phyloP scores from a whole-genome alignment of 208 protist genomes.

The Borovskyia barvae region DNA sequence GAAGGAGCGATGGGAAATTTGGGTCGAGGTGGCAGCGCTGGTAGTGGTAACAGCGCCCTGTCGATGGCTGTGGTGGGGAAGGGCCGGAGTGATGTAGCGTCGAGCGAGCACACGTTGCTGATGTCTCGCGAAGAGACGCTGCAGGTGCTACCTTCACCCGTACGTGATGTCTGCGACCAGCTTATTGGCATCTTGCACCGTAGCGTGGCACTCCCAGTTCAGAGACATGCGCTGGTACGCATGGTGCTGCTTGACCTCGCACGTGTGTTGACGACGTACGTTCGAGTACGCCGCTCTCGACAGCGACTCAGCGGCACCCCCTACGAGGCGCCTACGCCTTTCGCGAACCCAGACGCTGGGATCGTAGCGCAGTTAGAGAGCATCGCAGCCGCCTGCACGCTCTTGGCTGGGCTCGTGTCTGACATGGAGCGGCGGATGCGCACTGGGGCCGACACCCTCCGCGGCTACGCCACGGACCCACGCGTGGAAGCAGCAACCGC shows the following conservation, averaged over 20 bases:
- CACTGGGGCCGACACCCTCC: conserved; percentile 56
- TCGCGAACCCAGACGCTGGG: too few species aligned
- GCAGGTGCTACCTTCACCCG: conserved; percentile 2
- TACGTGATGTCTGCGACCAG: conserved; percentile 23
- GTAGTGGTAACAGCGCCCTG: background rate
- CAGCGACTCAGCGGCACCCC: background rate
- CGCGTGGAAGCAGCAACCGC: conserved; percentile 21
- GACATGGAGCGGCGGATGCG: conserved; percentile 74
- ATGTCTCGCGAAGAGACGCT: conserved; percentile 6
- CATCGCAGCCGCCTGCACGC: conserved; percentile 37
- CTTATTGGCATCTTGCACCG: conserved; percentile 47
- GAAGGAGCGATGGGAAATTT: background rate
- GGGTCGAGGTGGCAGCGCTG: background rate
- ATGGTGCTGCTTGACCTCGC: conserved; percentile 58
- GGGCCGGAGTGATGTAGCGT: background rate
- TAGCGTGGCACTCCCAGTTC: conserved; percentile 43
- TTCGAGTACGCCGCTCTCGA: conserved; percentile 8
- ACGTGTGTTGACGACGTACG: conserved; percentile 28
- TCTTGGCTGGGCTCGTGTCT: conserved; percentile 56
- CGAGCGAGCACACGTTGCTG: background rate
- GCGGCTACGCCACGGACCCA: conserved; percentile 60
- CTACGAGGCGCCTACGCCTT: background rate
- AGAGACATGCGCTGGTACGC: conserved; percentile 66
- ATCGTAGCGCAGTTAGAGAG: conserved; percentile 25
- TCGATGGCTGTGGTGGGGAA: conserved; percentile 1